phyloP scores from a whole-genome alignment of 2,329 filamentous ascomycete genomes.

The Colletotrichum viniferum region DNA sequence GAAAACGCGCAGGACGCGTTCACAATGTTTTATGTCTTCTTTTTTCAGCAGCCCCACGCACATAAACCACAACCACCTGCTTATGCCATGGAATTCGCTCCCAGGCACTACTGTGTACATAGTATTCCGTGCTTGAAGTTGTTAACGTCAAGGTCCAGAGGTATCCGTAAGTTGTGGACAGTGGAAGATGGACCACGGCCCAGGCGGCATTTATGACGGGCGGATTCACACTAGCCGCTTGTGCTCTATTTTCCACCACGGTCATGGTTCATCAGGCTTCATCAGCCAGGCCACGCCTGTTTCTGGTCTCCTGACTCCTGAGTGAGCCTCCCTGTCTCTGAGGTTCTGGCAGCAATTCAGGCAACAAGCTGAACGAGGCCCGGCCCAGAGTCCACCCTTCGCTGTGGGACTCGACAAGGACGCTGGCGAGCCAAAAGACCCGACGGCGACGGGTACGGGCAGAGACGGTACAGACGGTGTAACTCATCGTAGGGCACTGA shows the following conservation, averaged over 20 bases:
- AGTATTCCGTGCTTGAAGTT: neutral
- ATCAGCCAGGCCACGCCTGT: neutral
- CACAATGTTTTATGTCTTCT: conserved; percentile 7
- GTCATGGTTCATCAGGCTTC: neutral
- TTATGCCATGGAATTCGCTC: neutral
- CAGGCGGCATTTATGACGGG: conserved; percentile 14
- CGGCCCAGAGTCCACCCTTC: neutral
- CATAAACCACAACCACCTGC: neutral
- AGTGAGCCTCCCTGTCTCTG: neutral
- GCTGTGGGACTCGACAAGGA: conserved; percentile 1
- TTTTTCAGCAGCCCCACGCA: neutral
- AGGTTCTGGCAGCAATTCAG: neutral
- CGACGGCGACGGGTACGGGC: neutral
- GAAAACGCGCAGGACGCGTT: conserved; percentile 4
- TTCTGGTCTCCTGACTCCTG: neutral
- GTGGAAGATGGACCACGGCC: neutral
- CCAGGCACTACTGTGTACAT: neutral
- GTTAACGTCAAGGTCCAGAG: neutral
- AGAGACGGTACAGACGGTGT: neutral
- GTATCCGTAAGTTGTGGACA: neutral
- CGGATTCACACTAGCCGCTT: neutral
- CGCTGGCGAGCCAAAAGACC: neutral
- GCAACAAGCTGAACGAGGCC: conserved; percentile 5
- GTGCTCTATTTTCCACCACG: neutral
- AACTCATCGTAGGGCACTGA: neutral